A percentile compares a stretch with the other conserved stretches of the same genome.
These are phyloP conservation scores for Avena insularis DNA, from an alignment of 176 grass and related monocot species.

Conservation along the genomic window DNA sequence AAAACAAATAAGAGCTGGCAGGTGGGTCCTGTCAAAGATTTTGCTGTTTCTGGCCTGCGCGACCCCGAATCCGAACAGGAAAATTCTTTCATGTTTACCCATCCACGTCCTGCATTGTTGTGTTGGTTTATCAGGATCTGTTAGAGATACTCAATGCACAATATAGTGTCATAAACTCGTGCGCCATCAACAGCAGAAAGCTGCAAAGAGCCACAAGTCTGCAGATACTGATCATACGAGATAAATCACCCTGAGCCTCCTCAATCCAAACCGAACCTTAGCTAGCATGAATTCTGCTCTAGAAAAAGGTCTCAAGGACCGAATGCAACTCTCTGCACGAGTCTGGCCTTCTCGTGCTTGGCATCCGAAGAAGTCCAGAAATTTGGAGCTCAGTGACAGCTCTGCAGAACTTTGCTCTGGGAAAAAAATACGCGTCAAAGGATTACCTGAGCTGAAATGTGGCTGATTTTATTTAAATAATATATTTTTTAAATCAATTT, in stretches of 20 bases:
- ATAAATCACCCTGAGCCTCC: not conserved
- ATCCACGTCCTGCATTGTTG: too few species aligned
- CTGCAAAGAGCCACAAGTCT: not conserved
- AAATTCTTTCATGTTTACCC: too few species aligned
- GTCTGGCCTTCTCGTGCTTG: constrained; percentile 87
- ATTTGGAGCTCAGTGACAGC: constrained; percentile 84
- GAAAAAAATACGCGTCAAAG: constrained; percentile 39
- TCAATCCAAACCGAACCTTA: not conserved
- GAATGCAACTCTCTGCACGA: constrained; percentile 87
- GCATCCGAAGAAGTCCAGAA: constrained; percentile 70
- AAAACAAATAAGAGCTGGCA: too few species aligned
- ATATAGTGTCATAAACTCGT: not conserved
- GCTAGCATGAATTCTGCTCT: not conserved
- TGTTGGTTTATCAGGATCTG: too few species aligned
- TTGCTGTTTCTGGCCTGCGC: too few species aligned
- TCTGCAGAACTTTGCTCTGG: constrained; percentile 91
- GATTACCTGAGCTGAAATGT: constrained; percentile 30
- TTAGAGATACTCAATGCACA: too few species aligned
- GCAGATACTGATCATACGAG: not conserved
- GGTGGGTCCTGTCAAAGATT: too few species aligned
- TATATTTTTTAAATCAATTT: too few species aligned
- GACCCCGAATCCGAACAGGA: too few species aligned
- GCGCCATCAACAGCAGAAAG: not conserved
- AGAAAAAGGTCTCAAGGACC: constrained; percentile 57
- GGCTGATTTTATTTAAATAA: too few species aligned